Evolutionary conservation across 202 grass and related monocot species (phyloP).

Genomic region (Schoenoplectus tabernaemontani): DNA sequence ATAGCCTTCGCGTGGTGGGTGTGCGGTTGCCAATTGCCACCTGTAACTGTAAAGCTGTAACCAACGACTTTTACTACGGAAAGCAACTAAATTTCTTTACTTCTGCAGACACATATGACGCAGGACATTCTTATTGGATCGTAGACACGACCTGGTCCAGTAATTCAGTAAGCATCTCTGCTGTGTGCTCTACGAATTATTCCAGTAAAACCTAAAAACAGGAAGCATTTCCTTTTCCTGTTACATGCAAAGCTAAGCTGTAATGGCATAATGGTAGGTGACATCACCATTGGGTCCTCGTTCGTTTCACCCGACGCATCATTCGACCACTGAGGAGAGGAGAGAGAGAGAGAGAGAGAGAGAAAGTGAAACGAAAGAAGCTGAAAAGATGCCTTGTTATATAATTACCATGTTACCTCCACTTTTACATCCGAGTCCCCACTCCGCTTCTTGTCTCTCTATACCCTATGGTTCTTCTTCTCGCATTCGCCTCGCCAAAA

Average conservation of each 20-base stretch:
- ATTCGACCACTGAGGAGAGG: background rate
- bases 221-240: background rate
- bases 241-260: too few relatives aligned
- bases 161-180: too few relatives aligned
- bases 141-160: too few relatives aligned
- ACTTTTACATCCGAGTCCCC: slow-evolving; percentile 2
- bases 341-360: background rate
- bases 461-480: background rate
- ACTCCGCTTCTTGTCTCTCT: background rate
- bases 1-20: background rate
- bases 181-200: background rate
- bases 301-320: background rate
- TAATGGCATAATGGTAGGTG: background rate
- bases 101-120: background rate
- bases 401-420: slow-evolving; percentile 16
- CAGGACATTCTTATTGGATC: background rate
- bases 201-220: background rate
- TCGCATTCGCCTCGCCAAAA: slow-evolving; percentile 10
- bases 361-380: background rate
- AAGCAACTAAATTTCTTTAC: background rate
- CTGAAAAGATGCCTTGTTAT: slow-evolving; percentile 23
- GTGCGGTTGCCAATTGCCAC: background rate
- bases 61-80: background rate
- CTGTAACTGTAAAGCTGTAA: too few relatives aligned
- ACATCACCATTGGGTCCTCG: background rate